A percentile compares a stretch with the other conserved stretches of the same genome.
Conservation (phyloP, 495 filamentous ascomycete species). For the Lasiosphaeriaceae sp. region DNA sequence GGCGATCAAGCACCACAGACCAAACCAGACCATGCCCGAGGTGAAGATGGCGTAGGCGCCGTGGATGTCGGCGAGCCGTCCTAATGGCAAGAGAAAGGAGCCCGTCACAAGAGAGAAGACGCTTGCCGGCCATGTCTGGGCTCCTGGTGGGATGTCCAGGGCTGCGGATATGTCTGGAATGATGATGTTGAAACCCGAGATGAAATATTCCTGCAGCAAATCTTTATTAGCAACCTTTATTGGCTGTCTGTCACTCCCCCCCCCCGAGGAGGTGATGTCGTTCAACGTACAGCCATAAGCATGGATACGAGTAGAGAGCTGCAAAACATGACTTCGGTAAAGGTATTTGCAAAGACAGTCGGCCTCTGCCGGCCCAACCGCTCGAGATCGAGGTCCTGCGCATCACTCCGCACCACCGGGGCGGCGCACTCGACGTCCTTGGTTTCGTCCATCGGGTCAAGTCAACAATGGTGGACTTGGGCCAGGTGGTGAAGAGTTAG, state of each 20-base stretch:
- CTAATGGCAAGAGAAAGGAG: conserved; percentile 71
- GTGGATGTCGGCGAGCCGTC: conserved; percentile 71
- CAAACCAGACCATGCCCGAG: conserved; percentile 65
- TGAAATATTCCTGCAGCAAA: conserved; percentile 64
- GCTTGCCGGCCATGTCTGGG: conserved; percentile 74
- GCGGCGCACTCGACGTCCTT: conserved; percentile 2
- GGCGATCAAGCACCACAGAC: conserved; percentile 65
- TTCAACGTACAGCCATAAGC: conserved; percentile 64
- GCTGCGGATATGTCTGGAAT: conserved; percentile 62
- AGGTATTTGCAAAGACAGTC: conserved; percentile 54
- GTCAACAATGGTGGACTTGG: too few species aligned
- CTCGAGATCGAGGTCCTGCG: conserved; percentile 47
- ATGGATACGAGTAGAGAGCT: conserved; percentile 71
- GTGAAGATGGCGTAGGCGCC: conserved; percentile 73
- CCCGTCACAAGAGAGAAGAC: conserved; percentile 73
- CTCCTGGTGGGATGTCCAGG: conserved; percentile 59
- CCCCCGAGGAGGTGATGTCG: too few species aligned
- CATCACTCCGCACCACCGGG: not conserved
- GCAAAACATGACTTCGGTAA: conserved; percentile 66
- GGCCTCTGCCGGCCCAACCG: conserved; percentile 69
- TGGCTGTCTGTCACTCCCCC: too few species aligned
- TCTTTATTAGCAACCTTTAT: conserved; percentile 2
- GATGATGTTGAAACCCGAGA: conserved; percentile 82
- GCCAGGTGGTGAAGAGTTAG: too few species aligned
- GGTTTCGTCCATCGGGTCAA: not conserved